Base-by-base conservation (phyloP, 1,139 yeast species). In the Pichia sp. region DNA sequence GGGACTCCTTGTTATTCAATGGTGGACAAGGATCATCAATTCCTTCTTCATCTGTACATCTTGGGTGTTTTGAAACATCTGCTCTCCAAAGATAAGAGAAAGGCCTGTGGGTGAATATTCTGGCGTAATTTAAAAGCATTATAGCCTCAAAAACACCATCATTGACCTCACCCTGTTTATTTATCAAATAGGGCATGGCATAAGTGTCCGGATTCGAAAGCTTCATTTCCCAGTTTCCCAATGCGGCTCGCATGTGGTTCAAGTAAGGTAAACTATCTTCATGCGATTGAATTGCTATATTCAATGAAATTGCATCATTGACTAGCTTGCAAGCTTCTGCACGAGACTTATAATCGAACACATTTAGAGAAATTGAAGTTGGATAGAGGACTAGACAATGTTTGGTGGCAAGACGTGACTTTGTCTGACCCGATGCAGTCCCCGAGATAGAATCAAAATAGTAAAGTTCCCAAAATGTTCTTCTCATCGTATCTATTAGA, bases 101-200 rank as follows among this genome's bases (percentile, higher is more conserved):
- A 2, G 82, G 82, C 54, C 82, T 66, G 61, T 78, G 81, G 1
- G 78, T 77, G 60, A 77, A 78, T 11, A 78, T 77, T 57, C 74
- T 75, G 3, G 82, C 80, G 62, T 78, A 78, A 57, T 75, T 75
- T 49, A 73, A 68, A 62, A 78, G 63, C 56, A 77, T 68, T 5
- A 75, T 69, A 1, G 80, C 71, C 59, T 78, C 81, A 54, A 77
- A 80, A 2, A 77, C 75, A 29, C 82, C 82, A 54, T 78, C 81
- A 59, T 78, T 78, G 7, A 78, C 76, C 3, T 57, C 59, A 1
- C 81, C 82, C 59, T 66, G 66, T 29, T 69, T 64, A 57, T 72
- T 71, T 13, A 77, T 70, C 38, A 78, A 62, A 44, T 70, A 70
- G 1, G 81, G 81, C 5, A 75, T 67, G 49, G 70, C 69, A 59